Evolutionary conservation across 1,284 basidiomycete species (phyloP).

Genomic region (Irpex rosettiformis): DNA sequence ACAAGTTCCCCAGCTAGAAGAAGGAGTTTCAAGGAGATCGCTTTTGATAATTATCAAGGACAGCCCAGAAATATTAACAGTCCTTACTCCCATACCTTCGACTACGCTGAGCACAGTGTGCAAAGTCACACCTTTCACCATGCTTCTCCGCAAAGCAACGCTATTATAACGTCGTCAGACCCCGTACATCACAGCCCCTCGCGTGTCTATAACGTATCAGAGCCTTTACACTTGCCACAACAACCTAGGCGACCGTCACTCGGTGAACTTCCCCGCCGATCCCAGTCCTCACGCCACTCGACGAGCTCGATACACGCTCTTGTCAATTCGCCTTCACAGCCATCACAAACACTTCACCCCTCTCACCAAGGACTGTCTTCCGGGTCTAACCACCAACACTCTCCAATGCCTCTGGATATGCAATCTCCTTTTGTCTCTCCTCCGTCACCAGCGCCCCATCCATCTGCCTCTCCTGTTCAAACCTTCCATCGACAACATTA

Average conservation of each 20-base stretch:
- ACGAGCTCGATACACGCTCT: not conserved
- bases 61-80: not conserved
- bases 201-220: not conserved
- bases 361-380: not conserved
- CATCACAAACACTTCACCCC: not conserved
- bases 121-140: conserved; percentile 18
- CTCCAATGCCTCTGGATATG: not conserved
- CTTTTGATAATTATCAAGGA: conserved; percentile 8
- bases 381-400: not conserved
- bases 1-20: not conserved
- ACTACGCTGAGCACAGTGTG: conserved; percentile 14
- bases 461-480: conserved; percentile 4
- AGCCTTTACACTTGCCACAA: not conserved
- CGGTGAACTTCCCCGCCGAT: not conserved
- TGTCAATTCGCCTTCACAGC: not conserved
- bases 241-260: not conserved
- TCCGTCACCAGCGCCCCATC: not conserved
- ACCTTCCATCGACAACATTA: not conserved
- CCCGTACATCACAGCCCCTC: not conserved
- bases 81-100: conserved; percentile 1
- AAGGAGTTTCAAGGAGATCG: conserved; percentile 13
- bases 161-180: not conserved
- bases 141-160: conserved; percentile 10
- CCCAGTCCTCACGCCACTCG: not conserved
- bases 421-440: not conserved